These are phyloP conservation scores for Ceratocystis harringtonii DNA, from an alignment of 2,329 filamentous ascomycete species.

Conservation along the genomic window DNA sequence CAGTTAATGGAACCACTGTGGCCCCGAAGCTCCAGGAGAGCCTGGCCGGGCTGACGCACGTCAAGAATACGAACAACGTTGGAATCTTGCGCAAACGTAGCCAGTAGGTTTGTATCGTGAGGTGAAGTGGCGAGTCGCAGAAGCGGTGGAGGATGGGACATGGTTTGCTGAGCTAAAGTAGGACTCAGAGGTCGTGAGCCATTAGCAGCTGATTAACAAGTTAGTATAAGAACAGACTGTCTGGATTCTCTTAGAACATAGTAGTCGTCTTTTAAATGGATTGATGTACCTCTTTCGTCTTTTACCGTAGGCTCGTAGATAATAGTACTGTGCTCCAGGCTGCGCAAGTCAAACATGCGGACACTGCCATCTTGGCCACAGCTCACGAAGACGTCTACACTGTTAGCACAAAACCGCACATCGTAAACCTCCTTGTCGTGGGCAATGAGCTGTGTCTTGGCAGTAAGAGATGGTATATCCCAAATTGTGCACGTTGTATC, in stretches of 20 bases:
- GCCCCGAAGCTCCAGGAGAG: constrained; percentile 80
- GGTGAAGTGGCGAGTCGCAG: constrained; percentile 77
- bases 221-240: neutral
- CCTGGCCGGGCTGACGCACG: constrained; percentile 89
- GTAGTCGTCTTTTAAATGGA: neutral
- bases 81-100: constrained; percentile 92
- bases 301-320: constrained; percentile 96
- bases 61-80: constrained; percentile 88
- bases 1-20: constrained; percentile 77
- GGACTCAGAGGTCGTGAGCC: constrained; percentile 51
- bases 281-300: constrained; percentile 48
- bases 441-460: constrained; percentile 94
- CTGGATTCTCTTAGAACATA: neutral
- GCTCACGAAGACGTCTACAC: constrained; percentile 96
- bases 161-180: constrained; percentile 60
- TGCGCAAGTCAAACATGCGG: constrained; percentile 94
- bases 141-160: constrained; percentile 61
- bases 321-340: constrained; percentile 93
- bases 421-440: constrained; percentile 99
- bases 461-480: constrained; percentile 95
- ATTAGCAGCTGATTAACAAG: constrained; percentile 32
- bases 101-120: constrained; percentile 85
- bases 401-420: constrained; percentile 93
- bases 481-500: constrained; percentile 99
- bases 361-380: constrained; percentile 96